phyloP scores from a whole-genome alignment of 2,329 filamentous ascomycete species.

The Colletotrichum coccodes region DNA sequence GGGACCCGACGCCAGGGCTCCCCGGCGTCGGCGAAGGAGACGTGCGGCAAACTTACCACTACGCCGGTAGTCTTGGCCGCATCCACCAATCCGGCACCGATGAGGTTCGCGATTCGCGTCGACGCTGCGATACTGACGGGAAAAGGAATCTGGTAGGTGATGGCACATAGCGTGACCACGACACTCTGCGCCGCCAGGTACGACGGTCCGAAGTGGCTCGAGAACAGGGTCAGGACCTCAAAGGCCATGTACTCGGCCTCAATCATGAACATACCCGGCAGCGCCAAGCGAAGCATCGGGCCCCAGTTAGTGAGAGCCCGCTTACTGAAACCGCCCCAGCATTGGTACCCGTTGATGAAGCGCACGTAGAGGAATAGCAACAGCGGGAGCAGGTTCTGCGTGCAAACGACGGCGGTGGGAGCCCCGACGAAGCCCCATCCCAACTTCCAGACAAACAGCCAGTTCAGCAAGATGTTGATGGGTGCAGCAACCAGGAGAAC shows the following conservation, averaged over 20 bases:
- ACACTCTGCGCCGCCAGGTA: conserved; percentile 90
- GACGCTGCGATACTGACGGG: conserved; percentile 88
- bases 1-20: not conserved
- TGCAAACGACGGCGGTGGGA: conserved; percentile 82
- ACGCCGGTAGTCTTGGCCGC: conserved; percentile 84
- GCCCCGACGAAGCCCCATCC: conserved; percentile 80
- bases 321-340: conserved; percentile 84
- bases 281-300: conserved; percentile 85
- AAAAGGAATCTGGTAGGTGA: conserved; percentile 93
- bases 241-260: conserved; percentile 94
- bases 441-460: conserved; percentile 79
- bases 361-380: conserved; percentile 82
- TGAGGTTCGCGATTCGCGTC: conserved; percentile 90
- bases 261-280: conserved; percentile 93
- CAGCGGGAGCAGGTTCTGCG: conserved; percentile 80
- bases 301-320: conserved; percentile 81
- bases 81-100: conserved; percentile 84
- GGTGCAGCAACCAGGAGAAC: conserved; percentile 81
- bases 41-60: conserved; percentile 63
- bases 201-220: conserved; percentile 81
- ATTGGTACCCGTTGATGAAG: conserved; percentile 78
- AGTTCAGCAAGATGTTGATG: conserved; percentile 81
- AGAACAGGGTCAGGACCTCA: conserved; percentile 86
- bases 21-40: not conserved
- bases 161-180: conserved; percentile 78